phyloP scores from a whole-genome alignment of 441 rosid species.

The Eruca vesicaria region DNA sequence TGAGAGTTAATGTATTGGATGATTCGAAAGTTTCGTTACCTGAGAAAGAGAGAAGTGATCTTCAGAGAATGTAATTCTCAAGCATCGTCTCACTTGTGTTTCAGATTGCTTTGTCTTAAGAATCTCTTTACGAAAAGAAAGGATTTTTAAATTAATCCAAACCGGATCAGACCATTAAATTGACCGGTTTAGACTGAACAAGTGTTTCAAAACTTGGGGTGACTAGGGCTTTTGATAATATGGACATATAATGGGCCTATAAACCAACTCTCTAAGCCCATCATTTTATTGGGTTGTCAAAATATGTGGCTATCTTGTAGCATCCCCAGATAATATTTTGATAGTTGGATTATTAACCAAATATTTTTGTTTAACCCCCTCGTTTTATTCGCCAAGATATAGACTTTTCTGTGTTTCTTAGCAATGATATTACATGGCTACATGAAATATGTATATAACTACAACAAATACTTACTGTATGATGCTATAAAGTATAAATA shows the following conservation, averaged over 20 bases:
- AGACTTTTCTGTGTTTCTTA: background rate
- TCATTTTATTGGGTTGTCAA: too few relatives aligned
- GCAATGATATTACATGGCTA: background rate
- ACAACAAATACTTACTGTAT: background rate
- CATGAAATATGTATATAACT: background rate
- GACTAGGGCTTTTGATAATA: background rate
- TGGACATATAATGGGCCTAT: background rate
- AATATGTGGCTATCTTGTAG: too few relatives aligned
- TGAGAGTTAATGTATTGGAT: background rate
- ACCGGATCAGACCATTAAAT: background rate
- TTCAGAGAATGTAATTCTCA: slow-evolving; percentile 14
- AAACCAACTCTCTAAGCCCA: background rate
- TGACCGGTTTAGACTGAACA: background rate
- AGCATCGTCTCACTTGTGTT: background rate
- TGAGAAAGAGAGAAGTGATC: slow-evolving; percentile 7
- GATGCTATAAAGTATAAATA: too few relatives aligned
- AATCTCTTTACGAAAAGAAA: background rate
- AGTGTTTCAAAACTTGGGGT: background rate
- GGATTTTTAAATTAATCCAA: background rate
- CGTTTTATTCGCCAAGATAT: background rate
- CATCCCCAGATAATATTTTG: too few relatives aligned
- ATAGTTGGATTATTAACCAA: background rate
- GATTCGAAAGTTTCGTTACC: slow-evolving; percentile 11
- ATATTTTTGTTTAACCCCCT: background rate
- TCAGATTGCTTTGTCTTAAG: background rate